These are phyloP conservation scores for Trichoderma asperellum DNA, from an alignment of 2,329 filamentous ascomycete genomes.

Conservation along the genomic window DNA sequence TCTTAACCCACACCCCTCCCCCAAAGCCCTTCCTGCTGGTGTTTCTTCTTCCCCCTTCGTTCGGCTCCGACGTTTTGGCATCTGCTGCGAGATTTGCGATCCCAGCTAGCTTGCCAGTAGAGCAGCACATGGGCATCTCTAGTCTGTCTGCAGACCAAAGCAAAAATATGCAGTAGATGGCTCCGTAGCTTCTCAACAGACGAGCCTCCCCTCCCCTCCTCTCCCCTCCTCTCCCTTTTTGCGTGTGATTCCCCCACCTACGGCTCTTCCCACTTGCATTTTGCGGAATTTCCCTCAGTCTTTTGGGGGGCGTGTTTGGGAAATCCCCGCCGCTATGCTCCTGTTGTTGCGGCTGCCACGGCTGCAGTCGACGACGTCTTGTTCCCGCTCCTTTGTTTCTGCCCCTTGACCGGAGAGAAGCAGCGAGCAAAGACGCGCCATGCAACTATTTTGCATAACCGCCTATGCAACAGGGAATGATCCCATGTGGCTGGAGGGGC, in stretches of 20 bases:
- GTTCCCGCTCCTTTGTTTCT: neutral
- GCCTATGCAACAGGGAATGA: conserved; percentile 24
- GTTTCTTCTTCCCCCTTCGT: neutral
- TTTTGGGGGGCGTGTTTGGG: neutral
- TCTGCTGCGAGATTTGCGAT: conserved; percentile 10
- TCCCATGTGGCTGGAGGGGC: conserved; percentile 21
- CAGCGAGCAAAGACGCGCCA: conserved; percentile 1
- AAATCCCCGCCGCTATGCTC: neutral
- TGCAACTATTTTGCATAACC: conserved; percentile 23
- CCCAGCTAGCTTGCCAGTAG: neutral
- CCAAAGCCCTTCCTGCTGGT: neutral
- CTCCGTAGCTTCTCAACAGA: neutral
- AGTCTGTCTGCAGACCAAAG: neutral
- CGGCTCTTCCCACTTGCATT: neutral
- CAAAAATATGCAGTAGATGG: neutral
- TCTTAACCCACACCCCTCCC: neutral
- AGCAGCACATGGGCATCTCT: neutral
- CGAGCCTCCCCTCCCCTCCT: neutral
- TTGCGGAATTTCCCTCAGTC: conserved; percentile 7
- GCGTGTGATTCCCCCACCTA: neutral
- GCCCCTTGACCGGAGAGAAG: neutral
- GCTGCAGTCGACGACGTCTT: neutral
- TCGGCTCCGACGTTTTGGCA: conserved; percentile 19
- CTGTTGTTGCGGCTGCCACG: neutral
- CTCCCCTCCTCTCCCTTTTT: neutral